A percentile compares a stretch with the other conserved stretches of the same genome.
Evolutionary conservation across 139 green algal genomes (phyloP).

Genomic region (Auxenochlorella pyrenoidosa): DNA sequence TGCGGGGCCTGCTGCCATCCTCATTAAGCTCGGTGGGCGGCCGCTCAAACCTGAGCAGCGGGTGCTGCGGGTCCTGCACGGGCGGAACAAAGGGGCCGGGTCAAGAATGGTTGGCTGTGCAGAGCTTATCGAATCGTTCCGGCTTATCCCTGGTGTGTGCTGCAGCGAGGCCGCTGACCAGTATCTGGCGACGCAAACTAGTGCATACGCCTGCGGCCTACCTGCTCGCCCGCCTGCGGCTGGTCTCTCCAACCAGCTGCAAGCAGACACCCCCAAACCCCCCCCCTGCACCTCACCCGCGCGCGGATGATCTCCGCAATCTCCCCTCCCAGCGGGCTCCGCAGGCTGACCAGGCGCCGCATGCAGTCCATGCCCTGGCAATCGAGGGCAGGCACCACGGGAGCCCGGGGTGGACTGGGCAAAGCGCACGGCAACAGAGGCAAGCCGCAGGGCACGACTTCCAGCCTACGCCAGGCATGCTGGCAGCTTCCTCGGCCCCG

Average conservation of each 20-base stretch:
- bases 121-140: too few relatives aligned
- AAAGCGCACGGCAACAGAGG: not conserved
- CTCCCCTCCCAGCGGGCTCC: not conserved
- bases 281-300: not conserved
- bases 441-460: not conserved
- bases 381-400: too few relatives aligned
- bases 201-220: too few relatives aligned
- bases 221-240: too few relatives aligned
- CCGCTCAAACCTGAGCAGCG: conserved; percentile 8
- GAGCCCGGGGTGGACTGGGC: not conserved
- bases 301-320: conserved; percentile 8
- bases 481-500: not conserved
- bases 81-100: too few relatives aligned
- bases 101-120: too few relatives aligned
- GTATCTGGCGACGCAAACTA: too few relatives aligned
- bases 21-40: conserved; percentile 9
- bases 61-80: conserved; percentile 17
- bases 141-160: too few relatives aligned
- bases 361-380: conserved; percentile 19
- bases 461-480: not conserved
- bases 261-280: not conserved
- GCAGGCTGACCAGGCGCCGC: not conserved
- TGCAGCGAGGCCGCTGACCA: too few relatives aligned
- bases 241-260: too few relatives aligned
- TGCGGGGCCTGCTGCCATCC: conserved; percentile 26